Evolutionary conservation across 2,329 filamentous ascomycete genomes (phyloP).

Genomic region (Albophoma yamanashiensis): DNA sequence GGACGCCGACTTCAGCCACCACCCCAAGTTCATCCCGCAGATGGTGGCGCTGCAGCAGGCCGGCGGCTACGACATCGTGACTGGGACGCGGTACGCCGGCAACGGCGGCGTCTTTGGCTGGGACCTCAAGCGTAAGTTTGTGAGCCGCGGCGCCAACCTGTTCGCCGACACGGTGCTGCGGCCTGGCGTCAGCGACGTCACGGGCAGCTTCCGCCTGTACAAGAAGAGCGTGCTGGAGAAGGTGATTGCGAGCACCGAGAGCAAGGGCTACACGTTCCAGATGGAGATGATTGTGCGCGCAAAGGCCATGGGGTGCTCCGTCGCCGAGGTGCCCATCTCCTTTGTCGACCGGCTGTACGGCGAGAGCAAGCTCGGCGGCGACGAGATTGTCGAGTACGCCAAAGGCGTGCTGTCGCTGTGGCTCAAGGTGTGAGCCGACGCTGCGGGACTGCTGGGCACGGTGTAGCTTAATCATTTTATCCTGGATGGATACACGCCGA

Average conservation of each 20-base stretch:
- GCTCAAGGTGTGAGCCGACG: slow-evolving; percentile 53
- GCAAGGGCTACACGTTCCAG: slow-evolving; percentile 97
- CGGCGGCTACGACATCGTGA: slow-evolving; percentile 89
- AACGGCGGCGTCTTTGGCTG: slow-evolving; percentile 88
- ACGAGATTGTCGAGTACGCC: slow-evolving; percentile 94
- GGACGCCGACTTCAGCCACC: slow-evolving; percentile 98
- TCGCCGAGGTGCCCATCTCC: slow-evolving; percentile 90
- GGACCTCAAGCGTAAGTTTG: slow-evolving; percentile 85
- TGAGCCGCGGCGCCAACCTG: slow-evolving; percentile 80
- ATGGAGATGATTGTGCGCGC: slow-evolving; percentile 99
- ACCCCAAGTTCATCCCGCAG: slow-evolving; percentile 95
- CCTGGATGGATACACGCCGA: background rate
- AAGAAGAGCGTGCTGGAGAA: slow-evolving; percentile 83
- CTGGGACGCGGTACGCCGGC: slow-evolving; percentile 86
- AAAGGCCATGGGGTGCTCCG: slow-evolving; percentile 88
- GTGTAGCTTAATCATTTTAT: background rate
- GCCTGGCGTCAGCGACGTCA: slow-evolving; percentile 91
- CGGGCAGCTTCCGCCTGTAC: slow-evolving; percentile 88
- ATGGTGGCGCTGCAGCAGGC: slow-evolving; percentile 77
- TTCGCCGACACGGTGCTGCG: slow-evolving; percentile 91
- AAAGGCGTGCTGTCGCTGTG: slow-evolving; percentile 73
- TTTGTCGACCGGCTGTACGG: slow-evolving; percentile 96
- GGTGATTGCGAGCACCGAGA: slow-evolving; percentile 83
- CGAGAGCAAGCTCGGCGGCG: slow-evolving; percentile 85
- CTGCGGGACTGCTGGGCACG: background rate